Percentiles rank a stretch among this genome's conserved stretches.
Conservation (phyloP, 306 rosid species). For the Benincasa hispida region DNA sequence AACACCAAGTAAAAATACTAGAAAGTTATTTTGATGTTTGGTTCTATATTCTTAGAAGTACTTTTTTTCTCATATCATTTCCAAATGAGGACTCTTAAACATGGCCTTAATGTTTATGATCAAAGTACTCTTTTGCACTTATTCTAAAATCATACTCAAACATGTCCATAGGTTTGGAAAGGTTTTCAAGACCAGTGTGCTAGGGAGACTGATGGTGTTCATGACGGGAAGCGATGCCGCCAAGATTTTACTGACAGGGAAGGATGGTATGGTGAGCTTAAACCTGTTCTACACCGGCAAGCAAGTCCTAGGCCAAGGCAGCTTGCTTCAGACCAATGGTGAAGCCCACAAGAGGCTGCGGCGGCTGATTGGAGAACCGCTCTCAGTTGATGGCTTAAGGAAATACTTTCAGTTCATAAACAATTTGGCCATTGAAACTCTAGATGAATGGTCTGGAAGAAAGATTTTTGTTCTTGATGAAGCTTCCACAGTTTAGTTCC, state of each 20-base stretch:
- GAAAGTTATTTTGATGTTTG: background rate
- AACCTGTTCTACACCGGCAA: constrained; percentile 66
- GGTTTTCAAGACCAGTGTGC: constrained; percentile 64
- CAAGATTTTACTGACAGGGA: constrained; percentile 60
- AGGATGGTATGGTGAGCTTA: constrained; percentile 75
- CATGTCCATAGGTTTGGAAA: constrained; percentile 45
- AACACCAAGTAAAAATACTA: background rate
- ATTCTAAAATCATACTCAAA: background rate
- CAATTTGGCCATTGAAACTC: constrained; percentile 42
- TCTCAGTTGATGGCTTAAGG: constrained; percentile 62
- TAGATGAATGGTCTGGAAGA: constrained; percentile 52
- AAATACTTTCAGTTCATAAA: constrained; percentile 67
- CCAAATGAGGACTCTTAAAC: background rate
- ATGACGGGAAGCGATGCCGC: constrained; percentile 88
- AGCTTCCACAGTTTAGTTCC: constrained; percentile 64
- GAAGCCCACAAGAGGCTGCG: constrained; percentile 71
- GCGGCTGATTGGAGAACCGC: constrained; percentile 63
- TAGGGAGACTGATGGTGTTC: constrained; percentile 66
- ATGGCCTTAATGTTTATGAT: background rate
- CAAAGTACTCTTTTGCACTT: background rate
- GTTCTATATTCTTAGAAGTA: background rate
- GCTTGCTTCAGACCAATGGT: constrained; percentile 69
- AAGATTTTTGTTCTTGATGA: constrained; percentile 56
- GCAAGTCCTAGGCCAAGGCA: constrained; percentile 71
- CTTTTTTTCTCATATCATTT: background rate